Conservation (phyloP, 1,284 basidiomycete species). For the Schizophyllum amplum region DNA sequence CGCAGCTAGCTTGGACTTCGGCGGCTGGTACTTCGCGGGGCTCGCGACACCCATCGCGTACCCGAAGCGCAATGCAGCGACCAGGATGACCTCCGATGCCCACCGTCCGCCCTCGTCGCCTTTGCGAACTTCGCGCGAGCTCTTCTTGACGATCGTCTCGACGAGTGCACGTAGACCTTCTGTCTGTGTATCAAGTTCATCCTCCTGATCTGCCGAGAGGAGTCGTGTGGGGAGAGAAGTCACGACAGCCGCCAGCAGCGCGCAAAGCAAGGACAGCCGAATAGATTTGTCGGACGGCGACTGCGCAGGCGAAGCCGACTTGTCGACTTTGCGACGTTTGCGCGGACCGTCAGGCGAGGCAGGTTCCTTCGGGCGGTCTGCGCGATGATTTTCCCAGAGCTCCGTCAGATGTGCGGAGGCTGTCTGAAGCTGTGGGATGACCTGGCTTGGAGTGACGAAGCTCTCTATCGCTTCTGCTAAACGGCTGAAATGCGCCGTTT, state of each 20-base stretch:
- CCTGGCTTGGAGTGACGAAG: conserved; percentile 54
- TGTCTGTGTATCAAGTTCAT: not conserved
- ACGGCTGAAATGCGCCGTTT: conserved; percentile 34
- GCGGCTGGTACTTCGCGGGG: no score
- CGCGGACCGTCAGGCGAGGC: conserved; percentile 21
- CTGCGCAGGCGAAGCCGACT: no score
- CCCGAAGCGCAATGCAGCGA: conserved; percentile 41
- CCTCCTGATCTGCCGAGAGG: conserved; percentile 19
- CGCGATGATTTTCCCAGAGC: conserved; percentile 27
- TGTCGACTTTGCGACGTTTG: not conserved
- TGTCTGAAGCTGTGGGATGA: conserved; percentile 25
- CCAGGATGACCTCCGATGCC: conserved; percentile 33
- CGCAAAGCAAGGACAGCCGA: conserved; percentile 23
- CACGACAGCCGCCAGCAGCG: conserved; percentile 29
- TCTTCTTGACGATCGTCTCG: conserved; percentile 19
- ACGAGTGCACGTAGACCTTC: conserved; percentile 6
- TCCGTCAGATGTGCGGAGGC: conserved; percentile 27
- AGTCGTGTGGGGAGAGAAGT: conserved; percentile 28
- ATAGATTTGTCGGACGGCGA: not conserved
- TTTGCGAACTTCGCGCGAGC: conserved; percentile 21
- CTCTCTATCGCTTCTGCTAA: conserved; percentile 40
- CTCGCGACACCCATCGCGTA: conserved; percentile 31
- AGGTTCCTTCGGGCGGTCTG: conserved; percentile 15
- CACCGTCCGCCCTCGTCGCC: conserved; percentile 19
- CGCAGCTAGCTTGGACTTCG: conserved; percentile 18